Conservation (phyloP, 768 basidiomycete genomes). For the Imleria badia region DNA sequence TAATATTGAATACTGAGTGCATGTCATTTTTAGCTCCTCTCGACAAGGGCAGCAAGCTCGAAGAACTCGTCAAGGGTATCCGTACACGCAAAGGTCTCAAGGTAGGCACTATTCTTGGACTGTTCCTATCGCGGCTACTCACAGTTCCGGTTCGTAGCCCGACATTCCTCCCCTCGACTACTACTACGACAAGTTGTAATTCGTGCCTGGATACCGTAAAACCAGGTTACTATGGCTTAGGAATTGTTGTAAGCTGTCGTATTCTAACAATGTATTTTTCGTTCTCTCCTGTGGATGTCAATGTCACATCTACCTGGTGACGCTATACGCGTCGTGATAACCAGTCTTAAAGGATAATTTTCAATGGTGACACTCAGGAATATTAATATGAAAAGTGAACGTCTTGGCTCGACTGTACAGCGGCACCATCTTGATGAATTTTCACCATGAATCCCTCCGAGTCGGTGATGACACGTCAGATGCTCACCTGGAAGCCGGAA, state of each 20-base stretch:
- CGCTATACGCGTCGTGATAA: background rate
- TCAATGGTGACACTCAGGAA: background rate
- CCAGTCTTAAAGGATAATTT: background rate
- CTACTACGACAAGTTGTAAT: constrained; percentile 92
- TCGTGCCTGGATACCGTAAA: background rate
- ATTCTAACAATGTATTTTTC: constrained; percentile 16
- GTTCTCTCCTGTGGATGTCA: background rate
- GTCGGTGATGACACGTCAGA: no score
- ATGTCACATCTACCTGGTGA: background rate
- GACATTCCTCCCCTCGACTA: constrained; percentile 85
- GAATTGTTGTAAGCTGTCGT: constrained; percentile 20
- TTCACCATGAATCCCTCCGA: background rate
- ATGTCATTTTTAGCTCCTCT: constrained; percentile 49
- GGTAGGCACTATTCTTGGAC: constrained; percentile 38
- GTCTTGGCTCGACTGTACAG: background rate
- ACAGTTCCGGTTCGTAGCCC: constrained; percentile 46
- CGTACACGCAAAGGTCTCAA: constrained; percentile 95
- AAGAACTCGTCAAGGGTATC: constrained; percentile 78
- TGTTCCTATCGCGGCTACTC: background rate
- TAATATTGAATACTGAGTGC: background rate
- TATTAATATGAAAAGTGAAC: background rate
- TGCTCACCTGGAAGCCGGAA: no score
- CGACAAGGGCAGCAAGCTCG: constrained; percentile 91
- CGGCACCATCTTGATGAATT: background rate
- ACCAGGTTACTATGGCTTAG: constrained; percentile 5